Percentiles rank a stretch among this genome's conserved stretches.
Evolutionary conservation across 2,329 filamentous ascomycete species (phyloP).

Genomic region (Aspergillus quadrilineatus): DNA sequence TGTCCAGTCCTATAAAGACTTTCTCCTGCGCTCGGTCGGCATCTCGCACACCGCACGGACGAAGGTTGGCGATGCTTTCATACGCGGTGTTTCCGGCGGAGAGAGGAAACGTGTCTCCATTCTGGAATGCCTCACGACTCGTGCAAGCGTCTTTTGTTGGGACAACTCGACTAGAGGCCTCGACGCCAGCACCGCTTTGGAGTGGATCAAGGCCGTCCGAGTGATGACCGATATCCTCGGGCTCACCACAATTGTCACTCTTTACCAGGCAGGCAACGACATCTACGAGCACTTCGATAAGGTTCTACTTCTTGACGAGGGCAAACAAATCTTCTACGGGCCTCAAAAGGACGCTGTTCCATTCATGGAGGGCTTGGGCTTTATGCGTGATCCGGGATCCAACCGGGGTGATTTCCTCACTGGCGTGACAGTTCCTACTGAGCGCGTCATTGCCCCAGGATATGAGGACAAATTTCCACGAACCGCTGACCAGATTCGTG

Average conservation of each 20-base stretch:
- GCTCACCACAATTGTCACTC: conserved; percentile 60
- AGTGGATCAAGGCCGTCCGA: conserved; percentile 61
- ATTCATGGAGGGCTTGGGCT: conserved; percentile 66
- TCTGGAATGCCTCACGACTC: conserved; percentile 61
- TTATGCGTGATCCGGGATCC: conserved; percentile 60
- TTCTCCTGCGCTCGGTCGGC: conserved; percentile 57
- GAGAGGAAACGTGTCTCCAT: conserved; percentile 70
- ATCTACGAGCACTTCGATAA: conserved; percentile 72
- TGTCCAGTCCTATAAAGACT: conserved; percentile 50
- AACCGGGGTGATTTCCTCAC: conserved; percentile 67
- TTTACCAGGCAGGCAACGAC: conserved; percentile 69
- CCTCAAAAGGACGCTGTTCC: conserved; percentile 57
- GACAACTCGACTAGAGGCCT: conserved; percentile 67
- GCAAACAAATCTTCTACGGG: conserved; percentile 66
- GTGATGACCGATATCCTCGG: conserved; percentile 64
- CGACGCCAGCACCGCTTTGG: conserved; percentile 64
- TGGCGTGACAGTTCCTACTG: conserved; percentile 60
- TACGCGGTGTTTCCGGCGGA: conserved; percentile 67
- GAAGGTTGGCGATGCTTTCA: conserved; percentile 62
- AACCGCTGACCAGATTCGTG: conserved; percentile 45
- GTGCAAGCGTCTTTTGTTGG: conserved; percentile 62
- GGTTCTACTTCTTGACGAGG: conserved; percentile 65
- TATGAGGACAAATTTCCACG: conserved; percentile 48
- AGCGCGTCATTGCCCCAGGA: conserved; percentile 45
- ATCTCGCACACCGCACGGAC: conserved; percentile 55